phyloP scores from a whole-genome alignment of 2,329 filamentous ascomycete genomes.

The Claviceps africana region DNA sequence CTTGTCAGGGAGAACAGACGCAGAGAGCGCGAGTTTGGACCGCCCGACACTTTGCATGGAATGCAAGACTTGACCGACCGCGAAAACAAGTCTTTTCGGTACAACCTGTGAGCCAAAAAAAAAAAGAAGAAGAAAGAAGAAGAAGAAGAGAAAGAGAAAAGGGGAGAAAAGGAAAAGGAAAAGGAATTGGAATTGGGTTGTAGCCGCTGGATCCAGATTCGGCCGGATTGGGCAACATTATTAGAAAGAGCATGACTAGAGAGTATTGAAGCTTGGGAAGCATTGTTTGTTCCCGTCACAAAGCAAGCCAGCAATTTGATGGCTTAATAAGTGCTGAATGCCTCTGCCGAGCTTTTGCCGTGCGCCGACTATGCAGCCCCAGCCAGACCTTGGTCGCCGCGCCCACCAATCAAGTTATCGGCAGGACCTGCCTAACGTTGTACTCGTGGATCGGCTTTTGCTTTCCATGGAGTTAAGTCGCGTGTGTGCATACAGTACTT shows the following conservation, averaged over 20 bases:
- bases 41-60: constrained; percentile 18
- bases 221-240: not conserved
- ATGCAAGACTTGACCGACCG: constrained; percentile 26
- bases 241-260: not conserved
- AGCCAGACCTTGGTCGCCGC: not conserved
- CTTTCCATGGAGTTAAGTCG: too few species aligned
- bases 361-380: not conserved
- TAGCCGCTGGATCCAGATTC: not conserved
- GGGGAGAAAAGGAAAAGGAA: too few species aligned
- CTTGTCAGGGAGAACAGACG: constrained; percentile 16
- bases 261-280: not conserved
- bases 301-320: not conserved
- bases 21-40: constrained; percentile 17
- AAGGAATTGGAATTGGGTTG: not conserved
- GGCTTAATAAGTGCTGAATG: not conserved
- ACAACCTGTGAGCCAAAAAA: constrained; percentile 4
- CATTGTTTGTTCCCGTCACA: not conserved
- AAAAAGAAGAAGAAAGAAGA: too few species aligned
- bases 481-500: too few species aligned
- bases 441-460: too few species aligned
- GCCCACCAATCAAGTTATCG: not conserved
- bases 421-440: not conserved
- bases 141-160: too few species aligned
- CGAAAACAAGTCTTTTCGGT: constrained; percentile 12
- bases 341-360: not conserved